Base-by-base conservation (phyloP, 768 basidiomycete genomes). In the Termitomyces sp. region DNA sequence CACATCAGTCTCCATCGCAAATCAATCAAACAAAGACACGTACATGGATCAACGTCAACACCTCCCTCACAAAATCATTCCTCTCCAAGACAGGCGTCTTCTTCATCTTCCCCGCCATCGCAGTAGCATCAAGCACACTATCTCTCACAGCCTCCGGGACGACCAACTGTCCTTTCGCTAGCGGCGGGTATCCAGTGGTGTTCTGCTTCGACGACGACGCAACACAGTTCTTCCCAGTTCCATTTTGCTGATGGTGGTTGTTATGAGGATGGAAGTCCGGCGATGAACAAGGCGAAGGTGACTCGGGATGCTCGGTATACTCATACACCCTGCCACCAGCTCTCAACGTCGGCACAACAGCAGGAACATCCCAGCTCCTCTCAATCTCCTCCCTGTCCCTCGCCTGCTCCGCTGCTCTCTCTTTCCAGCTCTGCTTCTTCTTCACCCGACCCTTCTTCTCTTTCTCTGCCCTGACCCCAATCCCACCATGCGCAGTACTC, bases 1-100 rank as follows among this genome's bases (percentile, higher is more conserved):
- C 43, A 32, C 44, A 54, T 38, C 44, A 48, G 30, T 17, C 34
- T 17, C 53, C 30, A 37, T 15, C 32, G 45, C 28, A 35, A 41
- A 37, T 30, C 21, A 59, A 34, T 22, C 17, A 38, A 73, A 10
- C 19, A 17, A 32, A 6, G 30, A 40, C 26, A 56, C 82, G 59
- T 51, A 86, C 84, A 65, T 85, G 81, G 59, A 87, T 78, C 58
- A 86, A 73, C 34, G 75, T 78, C 65, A 85, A 66, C 56, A 85
- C 70, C 65, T 85, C 81, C 60, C 75, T 70, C 51, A 83, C 75
- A 67, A 85, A 86, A 50, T 78, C 81, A 51, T 80, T 82, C 65
- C 74, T 76, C 57, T 77, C 79, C 60, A 79, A 52, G 38, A 54
- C 64, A 43, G 61, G 63, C 22, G 24, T 63, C 60, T 34, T 64